Evolutionary conservation across 2,329 filamentous ascomycete genomes (phyloP).

Genomic region (Botrytis aclada): DNA sequence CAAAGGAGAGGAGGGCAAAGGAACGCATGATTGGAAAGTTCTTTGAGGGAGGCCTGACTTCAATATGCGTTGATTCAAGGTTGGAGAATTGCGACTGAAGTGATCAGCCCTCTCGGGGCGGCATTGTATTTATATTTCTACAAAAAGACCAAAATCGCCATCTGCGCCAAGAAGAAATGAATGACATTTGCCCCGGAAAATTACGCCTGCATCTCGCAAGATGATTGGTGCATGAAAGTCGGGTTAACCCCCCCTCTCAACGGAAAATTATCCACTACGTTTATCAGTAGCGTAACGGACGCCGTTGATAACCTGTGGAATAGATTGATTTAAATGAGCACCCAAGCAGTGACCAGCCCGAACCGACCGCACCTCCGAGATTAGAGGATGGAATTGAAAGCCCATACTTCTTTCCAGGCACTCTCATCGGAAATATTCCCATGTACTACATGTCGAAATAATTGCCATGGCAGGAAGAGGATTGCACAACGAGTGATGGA

Average conservation of each 20-base stretch:
- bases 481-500: not conserved
- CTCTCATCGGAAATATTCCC: not conserved
- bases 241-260: not conserved
- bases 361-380: not conserved
- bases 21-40: constrained; percentile 9
- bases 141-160: not conserved
- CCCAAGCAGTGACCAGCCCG: not conserved
- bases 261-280: not conserved
- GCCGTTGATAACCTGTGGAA: not conserved
- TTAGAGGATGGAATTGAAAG: not conserved
- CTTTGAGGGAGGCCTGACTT: not conserved
- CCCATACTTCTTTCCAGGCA: not conserved
- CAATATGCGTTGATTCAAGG: not conserved
- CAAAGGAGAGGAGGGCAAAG: constrained; percentile 11
- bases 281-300: not conserved
- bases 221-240: constrained; percentile 7
- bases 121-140: not conserved
- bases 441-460: not conserved
- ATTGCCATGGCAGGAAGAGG: not conserved
- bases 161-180: not conserved
- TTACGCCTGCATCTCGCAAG: not conserved
- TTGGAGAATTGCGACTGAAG: not conserved
- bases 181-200: not conserved
- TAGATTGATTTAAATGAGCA: not conserved
- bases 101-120: not conserved